A percentile compares a stretch with the other conserved stretches of the same genome.
Conservation (phyloP, 495 filamentous ascomycete species). For the Daldinia bambusicola region DNA sequence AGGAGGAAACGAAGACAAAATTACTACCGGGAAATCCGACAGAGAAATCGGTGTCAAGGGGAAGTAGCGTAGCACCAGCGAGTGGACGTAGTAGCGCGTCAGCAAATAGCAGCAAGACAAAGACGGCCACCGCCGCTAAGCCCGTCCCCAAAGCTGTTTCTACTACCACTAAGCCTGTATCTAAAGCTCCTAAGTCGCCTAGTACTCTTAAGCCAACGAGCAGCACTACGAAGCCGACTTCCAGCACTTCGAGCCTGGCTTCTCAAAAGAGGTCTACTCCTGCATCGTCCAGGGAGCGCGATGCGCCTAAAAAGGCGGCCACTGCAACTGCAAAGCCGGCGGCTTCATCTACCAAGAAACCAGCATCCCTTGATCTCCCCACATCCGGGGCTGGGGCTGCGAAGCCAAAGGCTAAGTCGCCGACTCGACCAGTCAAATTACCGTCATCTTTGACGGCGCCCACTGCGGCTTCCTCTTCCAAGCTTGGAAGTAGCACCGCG, state of each 20-base stretch:
- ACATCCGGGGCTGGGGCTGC: slow-evolving; percentile 55
- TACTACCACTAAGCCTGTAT: slow-evolving; percentile 51
- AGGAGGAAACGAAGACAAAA: slow-evolving; percentile 44
- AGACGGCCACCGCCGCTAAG: slow-evolving; percentile 39
- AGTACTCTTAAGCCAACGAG: slow-evolving; percentile 46
- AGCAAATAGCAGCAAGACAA: slow-evolving; percentile 30
- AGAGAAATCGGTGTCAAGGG: slow-evolving; percentile 37
- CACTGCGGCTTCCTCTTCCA: slow-evolving; percentile 70
- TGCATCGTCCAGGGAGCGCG: slow-evolving; percentile 44
- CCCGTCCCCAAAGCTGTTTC: slow-evolving; percentile 45
- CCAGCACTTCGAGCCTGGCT: slow-evolving; percentile 41
- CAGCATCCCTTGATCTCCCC: slow-evolving; percentile 49
- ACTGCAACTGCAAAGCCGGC: slow-evolving; percentile 21
- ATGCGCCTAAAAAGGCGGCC: slow-evolving; percentile 44
- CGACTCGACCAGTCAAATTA: slow-evolving; percentile 69
- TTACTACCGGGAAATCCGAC: slow-evolving; percentile 44
- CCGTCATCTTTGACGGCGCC: slow-evolving; percentile 70
- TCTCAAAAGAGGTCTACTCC: slow-evolving; percentile 46
- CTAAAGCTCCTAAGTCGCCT: slow-evolving; percentile 54
- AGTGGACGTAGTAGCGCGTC: slow-evolving; percentile 22
- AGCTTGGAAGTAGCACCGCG: slow-evolving; percentile 50
- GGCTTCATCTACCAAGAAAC: slow-evolving; percentile 47
- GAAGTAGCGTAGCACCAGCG: slow-evolving; percentile 28
- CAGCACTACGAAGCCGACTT: slow-evolving; percentile 42
- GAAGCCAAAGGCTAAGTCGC: slow-evolving; percentile 72